These are phyloP conservation scores for Tilletia walkeri DNA, from an alignment of 1,284 basidiomycete species.

Conservation along the genomic window DNA sequence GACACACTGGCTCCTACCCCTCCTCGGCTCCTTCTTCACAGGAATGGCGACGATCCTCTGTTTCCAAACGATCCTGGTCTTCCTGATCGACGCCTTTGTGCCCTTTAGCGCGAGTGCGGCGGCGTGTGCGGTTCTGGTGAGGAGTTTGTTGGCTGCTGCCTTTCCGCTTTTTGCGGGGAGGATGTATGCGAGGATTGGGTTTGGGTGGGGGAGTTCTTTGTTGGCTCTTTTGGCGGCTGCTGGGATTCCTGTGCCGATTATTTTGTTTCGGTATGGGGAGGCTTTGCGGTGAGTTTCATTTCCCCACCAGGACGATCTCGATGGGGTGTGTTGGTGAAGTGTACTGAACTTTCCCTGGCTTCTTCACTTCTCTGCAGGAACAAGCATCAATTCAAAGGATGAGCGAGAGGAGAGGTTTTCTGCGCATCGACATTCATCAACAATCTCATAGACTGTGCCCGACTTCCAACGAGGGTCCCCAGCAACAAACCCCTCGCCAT, in stretches of 20 bases:
- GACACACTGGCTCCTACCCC: constrained; percentile 38
- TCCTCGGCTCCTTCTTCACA: constrained; percentile 40
- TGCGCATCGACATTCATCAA: no score
- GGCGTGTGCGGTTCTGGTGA: constrained; percentile 54
- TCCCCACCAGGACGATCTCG: no score
- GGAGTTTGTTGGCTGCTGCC: constrained; percentile 56
- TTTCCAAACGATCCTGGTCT: constrained; percentile 58
- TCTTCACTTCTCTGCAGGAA: background rate
- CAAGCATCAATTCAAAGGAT: constrained; percentile 38
- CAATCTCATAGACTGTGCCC: no score
- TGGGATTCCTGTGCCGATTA: constrained; percentile 57
- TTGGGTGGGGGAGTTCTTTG: constrained; percentile 58
- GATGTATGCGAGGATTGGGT: constrained; percentile 58
- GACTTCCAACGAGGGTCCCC: no score
- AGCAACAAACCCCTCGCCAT: no score
- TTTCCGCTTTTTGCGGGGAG: constrained; percentile 58
- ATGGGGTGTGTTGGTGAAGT: no score
- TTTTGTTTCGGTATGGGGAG: constrained; percentile 58
- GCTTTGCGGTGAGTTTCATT: constrained; percentile 37
- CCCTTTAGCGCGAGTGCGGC: constrained; percentile 59
- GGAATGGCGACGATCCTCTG: constrained; percentile 55
- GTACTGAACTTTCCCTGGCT: no score
- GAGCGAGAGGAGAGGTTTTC: background rate
- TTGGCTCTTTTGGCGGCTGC: constrained; percentile 56
- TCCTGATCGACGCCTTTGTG: constrained; percentile 59